Evolutionary conservation across 2,329 filamentous ascomycete species (phyloP), one percentile per base, ranked within the genome.

Genomic region (Chrysoporthe puriensis): DNA sequence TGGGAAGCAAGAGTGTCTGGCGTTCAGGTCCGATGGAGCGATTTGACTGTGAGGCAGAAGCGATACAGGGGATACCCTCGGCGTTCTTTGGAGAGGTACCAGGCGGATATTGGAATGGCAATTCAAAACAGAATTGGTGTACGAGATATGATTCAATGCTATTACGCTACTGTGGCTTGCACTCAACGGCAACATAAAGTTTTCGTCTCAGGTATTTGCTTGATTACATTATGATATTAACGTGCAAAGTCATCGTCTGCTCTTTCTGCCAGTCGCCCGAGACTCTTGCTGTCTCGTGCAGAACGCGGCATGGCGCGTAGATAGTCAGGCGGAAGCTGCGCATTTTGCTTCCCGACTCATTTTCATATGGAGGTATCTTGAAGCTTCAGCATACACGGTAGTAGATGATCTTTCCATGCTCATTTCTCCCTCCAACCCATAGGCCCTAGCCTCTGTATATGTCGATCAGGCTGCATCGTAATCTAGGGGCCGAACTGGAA

Each of bases 101-200:
- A 44, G 36, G 52, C 48, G 48, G 52, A 50, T 40, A 62, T 40
- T 26, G 18, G 18, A 40, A 48, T 54, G 52, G 63, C 54, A 64
- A 2, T 54, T 64, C 26, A 48, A 64, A 50, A 48, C 72, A 69
- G 74, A 60, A 64, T 66, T 78, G 75, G 75, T 62, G 48, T 60
- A 67, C 50, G 65, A 65, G 18, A 40, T 59, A 64, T 48, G 61
- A 54, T 26, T 52, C 48, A 60, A 54, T 42, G 48, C 48, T 54
- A 63, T 43, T 32, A 40, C 60, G 36, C 48, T 54, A 21, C 4
- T 14, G 13, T 50, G 61, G 34, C 61, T 60, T 11, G 13, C 26
- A 26, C 14, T 42, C 8, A 16, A 36, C 42, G 16, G 48, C 4
- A 54, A 18, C 18, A 40, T 40, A 7, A 57, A 40, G 16, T 57